These are phyloP conservation scores for Daldinia grandis DNA, from an alignment of 495 filamentous ascomycete genomes.

Conservation along the genomic window DNA sequence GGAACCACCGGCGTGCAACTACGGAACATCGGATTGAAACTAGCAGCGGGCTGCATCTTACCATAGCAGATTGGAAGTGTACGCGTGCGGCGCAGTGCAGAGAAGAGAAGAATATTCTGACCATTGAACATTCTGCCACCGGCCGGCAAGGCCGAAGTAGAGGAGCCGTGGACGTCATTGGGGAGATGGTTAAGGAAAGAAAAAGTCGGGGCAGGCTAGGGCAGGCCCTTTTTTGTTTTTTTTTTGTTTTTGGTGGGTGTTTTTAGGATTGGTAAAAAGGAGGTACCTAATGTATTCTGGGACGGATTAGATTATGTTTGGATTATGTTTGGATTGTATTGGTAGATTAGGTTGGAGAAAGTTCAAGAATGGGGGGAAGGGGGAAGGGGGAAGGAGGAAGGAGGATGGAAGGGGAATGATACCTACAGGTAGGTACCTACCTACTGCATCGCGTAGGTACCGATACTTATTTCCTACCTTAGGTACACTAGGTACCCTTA, in stretches of 20 bases:
- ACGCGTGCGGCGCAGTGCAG: constrained; percentile 3
- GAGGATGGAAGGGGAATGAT: no score
- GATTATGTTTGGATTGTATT: background rate
- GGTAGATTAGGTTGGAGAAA: constrained; percentile 12
- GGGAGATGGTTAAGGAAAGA: constrained; percentile 5
- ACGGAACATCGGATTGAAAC: background rate
- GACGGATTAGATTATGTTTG: constrained; percentile 17
- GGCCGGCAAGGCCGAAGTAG: constrained; percentile 21
- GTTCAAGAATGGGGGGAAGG: background rate
- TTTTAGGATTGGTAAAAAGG: constrained; percentile 35
- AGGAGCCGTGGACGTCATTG: constrained; percentile 8
- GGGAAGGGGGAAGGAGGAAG: no score
- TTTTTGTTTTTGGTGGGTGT: constrained; percentile 16
- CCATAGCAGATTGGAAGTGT: no score
- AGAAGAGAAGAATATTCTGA: background rate
- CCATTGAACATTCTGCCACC: background rate
- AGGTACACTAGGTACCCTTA: background rate
- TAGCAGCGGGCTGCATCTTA: background rate
- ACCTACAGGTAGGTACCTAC: no score
- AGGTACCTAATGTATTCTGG: background rate
- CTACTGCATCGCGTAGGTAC: constrained; percentile 11
- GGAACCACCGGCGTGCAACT: background rate
- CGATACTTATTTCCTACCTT: constrained; percentile 12
- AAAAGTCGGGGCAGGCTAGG: background rate
- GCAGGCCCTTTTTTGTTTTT: background rate